Evolutionary conservation across 306 rosid genomes (phyloP), one percentile per base, ranked within the genome.

Genomic region (Lathyrus tuberosus): DNA sequence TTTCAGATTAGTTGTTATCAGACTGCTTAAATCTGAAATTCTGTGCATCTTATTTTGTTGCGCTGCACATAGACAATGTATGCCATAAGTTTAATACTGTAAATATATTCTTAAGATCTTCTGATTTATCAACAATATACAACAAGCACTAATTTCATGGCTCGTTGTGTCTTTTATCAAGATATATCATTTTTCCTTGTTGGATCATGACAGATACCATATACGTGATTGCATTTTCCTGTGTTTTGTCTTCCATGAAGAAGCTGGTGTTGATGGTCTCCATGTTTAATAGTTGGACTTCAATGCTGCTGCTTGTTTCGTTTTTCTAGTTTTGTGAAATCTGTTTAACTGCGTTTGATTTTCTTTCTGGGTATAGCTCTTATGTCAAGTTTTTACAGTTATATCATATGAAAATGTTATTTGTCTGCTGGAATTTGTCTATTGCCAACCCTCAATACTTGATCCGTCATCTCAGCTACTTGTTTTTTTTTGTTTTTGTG

Each of bases 231-330:
- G 14, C 16, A 15, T 47, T 61, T 17, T 7, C 33, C 11, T 69
- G 16, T 59, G 67, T 72, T 72, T 38, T 60, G 3, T 47, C 64
- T 12, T 68, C 42, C 51, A 30, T 42, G 66, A 42, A 69, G 31
- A 62, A 62, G 71, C 62, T 61, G 5, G 35, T 51, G 58, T 35
- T 41, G 22, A n/a, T 33, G 20, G 26, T 56, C 60, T 7, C 51
- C 14, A 10, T 18, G 53, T 46, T 70, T 51, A 18, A 42, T 42
- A 28, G 3, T 51, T 16, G 22, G 62, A 38, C 37, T 75, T 76
- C 57, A 26, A 38, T 64, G 11, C 30, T 56, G 44, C 38, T 71
- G 56, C 43, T 47, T 62, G 44, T 52, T 31, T 62, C 57, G 37
- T 37, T 26, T 76, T 69, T 52, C 60, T 53, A 49, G 30, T 49